Conservation (phyloP, 257 asterid genomes). For the Ilex aquifolium region DNA sequence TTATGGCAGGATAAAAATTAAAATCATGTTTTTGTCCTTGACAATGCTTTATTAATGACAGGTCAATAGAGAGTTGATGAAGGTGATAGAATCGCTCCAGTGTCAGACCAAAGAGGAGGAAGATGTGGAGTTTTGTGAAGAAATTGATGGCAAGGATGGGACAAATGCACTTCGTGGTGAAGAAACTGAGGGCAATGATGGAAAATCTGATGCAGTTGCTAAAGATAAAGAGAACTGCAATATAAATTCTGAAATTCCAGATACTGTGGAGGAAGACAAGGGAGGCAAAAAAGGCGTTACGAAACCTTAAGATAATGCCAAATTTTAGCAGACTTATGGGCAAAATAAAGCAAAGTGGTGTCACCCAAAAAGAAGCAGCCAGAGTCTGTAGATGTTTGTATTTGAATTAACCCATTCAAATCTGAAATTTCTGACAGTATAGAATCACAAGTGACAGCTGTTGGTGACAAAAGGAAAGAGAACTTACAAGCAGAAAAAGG, state of each 20-base stretch:
- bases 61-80: constrained; percentile 85
- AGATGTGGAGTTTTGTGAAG: constrained; percentile 22
- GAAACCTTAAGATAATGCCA: too few relatives aligned
- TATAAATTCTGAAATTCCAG: constrained; percentile 20
- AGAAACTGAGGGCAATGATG: constrained; percentile 15
- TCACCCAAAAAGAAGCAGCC: constrained; percentile 13
- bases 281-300: neutral
- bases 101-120: constrained; percentile 52
- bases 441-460: neutral
- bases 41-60: constrained; percentile 19
- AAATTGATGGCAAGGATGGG: constrained; percentile 23
- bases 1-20: too few relatives aligned
- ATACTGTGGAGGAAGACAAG: constrained; percentile 25
- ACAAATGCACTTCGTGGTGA: constrained; percentile 19
- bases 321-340: constrained; percentile 9
- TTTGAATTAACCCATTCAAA: constrained; percentile 5
- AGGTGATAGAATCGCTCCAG: constrained; percentile 59
- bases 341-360: constrained; percentile 16
- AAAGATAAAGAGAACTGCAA: constrained; percentile 32
- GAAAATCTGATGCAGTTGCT: constrained; percentile 7
- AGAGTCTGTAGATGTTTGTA: constrained; percentile 5
- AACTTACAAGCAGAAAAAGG: constrained; percentile 7
- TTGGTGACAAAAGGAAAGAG: constrained; percentile 8
- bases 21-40: neutral
- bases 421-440: neutral